Base-by-base conservation (phyloP, 192 early-diverging fungal species). In the Coemansia sp. region DNA sequence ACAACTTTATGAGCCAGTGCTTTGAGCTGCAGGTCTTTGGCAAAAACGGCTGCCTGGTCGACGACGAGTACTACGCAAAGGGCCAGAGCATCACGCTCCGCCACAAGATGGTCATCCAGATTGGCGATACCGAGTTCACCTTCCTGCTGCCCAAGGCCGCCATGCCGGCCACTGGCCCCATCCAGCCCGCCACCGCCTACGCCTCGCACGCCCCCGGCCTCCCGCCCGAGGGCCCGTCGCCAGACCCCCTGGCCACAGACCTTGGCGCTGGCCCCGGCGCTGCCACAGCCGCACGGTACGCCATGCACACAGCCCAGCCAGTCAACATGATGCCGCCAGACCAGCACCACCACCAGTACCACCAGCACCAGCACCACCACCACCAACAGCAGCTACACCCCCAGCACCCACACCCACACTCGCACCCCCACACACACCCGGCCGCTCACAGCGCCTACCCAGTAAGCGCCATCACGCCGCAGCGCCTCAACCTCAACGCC, bases 1-100 rank as follows among this genome's bases (percentile, higher is more conserved):
- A 88, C 78, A 95, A 90, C 77, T 91, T 90, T 69, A 67, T 77
- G 23, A 83, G 70, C 15, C 82, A 87, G 53, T 72, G 80, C 20
- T 95, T 92, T 72, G 93, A 95, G 66, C 64, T 95, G 67, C 80
- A 81, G 60, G 86, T 93, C 14, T 79, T 85, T 57, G 93, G 93
- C 9, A 91, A 91, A 53, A 95, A 95, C 75, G 93, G 93, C 5
- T 85, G 85, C 20, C 80, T 87, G 63, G 83, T 95, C n/a, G 85
- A 95, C 64, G 89, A 87, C 39, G 77, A 80, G 47, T 93, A 87
- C 77, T 72, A 87, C 26, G 78, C 84, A 55, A 77, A 80, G 67
- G 83, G 84, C 11, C 67, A 77, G 14, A 72, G 81, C 41, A 75
- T 89, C 25, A 60, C 82, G 29, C 58, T 87, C 39, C 77, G 55